Evolutionary conservation across 2,329 filamentous ascomycete genomes (phyloP), one percentile per base, ranked within the genome.

Genomic region (Podosphaera aphanis): DNA sequence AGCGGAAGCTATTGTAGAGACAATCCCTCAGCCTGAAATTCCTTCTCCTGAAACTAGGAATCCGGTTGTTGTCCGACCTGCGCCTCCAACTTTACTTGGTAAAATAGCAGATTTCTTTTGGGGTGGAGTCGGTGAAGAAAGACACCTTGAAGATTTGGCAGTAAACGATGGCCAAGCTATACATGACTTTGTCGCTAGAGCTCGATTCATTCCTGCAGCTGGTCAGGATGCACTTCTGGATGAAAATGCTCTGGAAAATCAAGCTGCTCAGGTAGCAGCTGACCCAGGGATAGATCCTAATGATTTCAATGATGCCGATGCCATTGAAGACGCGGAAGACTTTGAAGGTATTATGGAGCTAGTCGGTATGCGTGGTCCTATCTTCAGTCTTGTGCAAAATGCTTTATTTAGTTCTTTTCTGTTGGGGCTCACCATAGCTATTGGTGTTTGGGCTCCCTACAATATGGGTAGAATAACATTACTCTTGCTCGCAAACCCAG

Each of bases 311-410:
- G 79, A 77, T 8, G 71, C 84, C 37, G 82, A 86, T 38, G 81
- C 94, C 53, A 82, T 82, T 8, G 90, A 98, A 62, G 40, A 42
- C 27, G 19, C 21, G 10, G 90, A 98, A 62, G 90, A 98, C 57
- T 75, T 98, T 15, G 90, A 98, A 59, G 90, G 90, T 0, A 83
- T 98, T 45, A 77, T 98, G 66, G 90, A 98, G 60, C 73, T 98
- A 15, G 80, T 98, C 48, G 90, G 90, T 33, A 92, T 98, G 81
- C 83, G 92, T 56, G 90, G 90, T 0, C 90, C 90, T 0, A 69
- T 98, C 2, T 79, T 80, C 13, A 85, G 84, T 2, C 70, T 98
- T 5, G 76, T 95, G 53, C 90, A 98, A 57, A 98, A 98, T 53
- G 85, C 83, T 46, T 77, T 94, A 15, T 98, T 98, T 61, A 93